Evolutionary conservation across 2,329 filamentous ascomycete species (phyloP), one percentile per base, ranked within the genome.

Genomic region (Colletotrichum orchidophilum): DNA sequence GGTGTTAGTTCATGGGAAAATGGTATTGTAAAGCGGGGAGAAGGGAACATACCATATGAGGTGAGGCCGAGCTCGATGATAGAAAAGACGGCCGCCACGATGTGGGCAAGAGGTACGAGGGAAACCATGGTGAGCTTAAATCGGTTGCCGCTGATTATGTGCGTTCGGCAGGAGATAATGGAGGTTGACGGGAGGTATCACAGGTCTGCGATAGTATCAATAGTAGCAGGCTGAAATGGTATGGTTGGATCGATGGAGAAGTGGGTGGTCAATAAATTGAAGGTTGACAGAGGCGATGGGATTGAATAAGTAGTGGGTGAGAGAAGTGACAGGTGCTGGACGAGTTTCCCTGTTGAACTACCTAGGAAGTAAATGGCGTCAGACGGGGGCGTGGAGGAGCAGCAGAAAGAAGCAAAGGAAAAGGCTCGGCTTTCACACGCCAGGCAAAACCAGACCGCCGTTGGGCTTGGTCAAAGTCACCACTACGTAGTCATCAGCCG

Each of bases 51-150:
- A 95, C 94, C 85, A 78, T 95, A 95, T 63, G 87, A 92, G 58
- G 90, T 92, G 42, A 97, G 81, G 26, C 92, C 94, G 11, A 97
- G 88, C 75, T 95, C 90, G 74, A 95, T 90, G 73, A 96, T 84
- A 42, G 91, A 86, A 76, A 97, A 88, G 50, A 94, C 74, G 12
- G 85, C 87, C 76, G 96, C 92, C 60, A 89, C 83, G 70, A 88
- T 86, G 78, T 94, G 93, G 50, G 67, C 74, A 49, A 74, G 63
- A 15, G 66, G 59, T 6, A 74, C 71, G 35, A 74, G 26, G 18
- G 49, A 42, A 33, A 68, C 69, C 63, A 68, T 74, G 15, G 11
- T 55, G 63, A 60, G 15, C 21, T 29, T 59, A 5, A 21, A 26
- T 24, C 12, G 9, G 33, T 5, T 60, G n/a, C 15, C 7, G 42